A percentile compares a stretch with the other conserved stretches of the same genome.
phyloP scores from a whole-genome alignment of 2,329 filamentous ascomycete species.

The Calonectria montana region DNA sequence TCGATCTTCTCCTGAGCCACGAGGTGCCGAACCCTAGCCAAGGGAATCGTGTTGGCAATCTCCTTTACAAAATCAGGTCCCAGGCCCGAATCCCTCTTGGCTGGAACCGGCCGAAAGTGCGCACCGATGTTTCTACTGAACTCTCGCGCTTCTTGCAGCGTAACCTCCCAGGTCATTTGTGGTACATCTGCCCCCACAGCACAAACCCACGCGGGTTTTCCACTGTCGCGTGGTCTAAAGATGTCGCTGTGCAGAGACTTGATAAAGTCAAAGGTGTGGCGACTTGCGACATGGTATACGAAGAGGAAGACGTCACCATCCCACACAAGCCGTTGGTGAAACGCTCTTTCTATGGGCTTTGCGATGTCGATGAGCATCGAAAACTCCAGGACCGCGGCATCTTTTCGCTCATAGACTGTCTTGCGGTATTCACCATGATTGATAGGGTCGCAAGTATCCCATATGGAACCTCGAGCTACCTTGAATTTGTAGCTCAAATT shows the following conservation, averaged over 20 bases:
- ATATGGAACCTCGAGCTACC: background rate
- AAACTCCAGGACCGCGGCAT: background rate
- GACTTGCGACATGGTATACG: background rate
- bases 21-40: background rate
- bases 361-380: background rate
- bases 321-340: background rate
- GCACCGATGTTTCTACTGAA: background rate
- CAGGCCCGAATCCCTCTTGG: background rate
- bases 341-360: background rate
- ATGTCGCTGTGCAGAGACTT: background rate
- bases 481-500: background rate
- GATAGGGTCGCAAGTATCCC: background rate
- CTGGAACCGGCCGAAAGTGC: background rate
- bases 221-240: background rate
- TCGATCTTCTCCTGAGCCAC: background rate
- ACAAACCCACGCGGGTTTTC: background rate
- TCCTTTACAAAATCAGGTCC: background rate
- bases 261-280: background rate
- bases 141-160: background rate
- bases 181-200: background rate
- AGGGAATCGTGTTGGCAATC: background rate
- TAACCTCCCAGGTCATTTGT: background rate
- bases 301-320: background rate
- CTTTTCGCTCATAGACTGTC: background rate
- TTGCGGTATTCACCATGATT: background rate